Evolutionary conservation across 495 filamentous ascomycete species (phyloP).

Genomic region (Talaromyces trachyspermus): DNA sequence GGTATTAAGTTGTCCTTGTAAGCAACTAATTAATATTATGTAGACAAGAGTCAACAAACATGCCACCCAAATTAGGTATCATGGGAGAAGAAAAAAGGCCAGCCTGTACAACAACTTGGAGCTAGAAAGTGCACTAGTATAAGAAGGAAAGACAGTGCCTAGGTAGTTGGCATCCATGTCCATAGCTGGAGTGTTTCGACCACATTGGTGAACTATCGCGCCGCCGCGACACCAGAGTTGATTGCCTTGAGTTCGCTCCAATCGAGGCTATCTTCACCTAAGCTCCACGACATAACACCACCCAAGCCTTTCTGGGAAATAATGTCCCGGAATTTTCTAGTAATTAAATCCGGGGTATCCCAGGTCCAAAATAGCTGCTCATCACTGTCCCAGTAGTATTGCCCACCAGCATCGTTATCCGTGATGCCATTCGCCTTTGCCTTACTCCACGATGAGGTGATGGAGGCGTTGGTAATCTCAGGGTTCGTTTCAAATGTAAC

Average conservation of each 20-base stretch:
- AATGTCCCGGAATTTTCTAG: constrained; percentile 55
- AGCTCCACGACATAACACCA: constrained; percentile 65
- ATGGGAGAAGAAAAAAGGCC: too few relatives aligned
- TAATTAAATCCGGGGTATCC: constrained; percentile 57
- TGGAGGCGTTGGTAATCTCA: constrained; percentile 10
- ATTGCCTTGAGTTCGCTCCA: constrained; percentile 55
- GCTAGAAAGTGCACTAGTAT: too few relatives aligned
- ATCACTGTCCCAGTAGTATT: constrained; percentile 59
- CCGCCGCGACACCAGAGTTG: constrained; percentile 33
- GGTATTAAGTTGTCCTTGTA: too few relatives aligned
- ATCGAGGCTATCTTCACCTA: constrained; percentile 58
- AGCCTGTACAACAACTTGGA: too few relatives aligned
- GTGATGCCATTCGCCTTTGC: constrained; percentile 48
- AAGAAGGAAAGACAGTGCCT: too few relatives aligned
- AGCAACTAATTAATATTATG: too few relatives aligned
- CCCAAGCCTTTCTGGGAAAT: constrained; percentile 52
- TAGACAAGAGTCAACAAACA: too few relatives aligned
- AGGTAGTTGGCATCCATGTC: too few relatives aligned
- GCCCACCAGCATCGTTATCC: constrained; percentile 53
- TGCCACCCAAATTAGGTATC: too few relatives aligned
- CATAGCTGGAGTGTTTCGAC: too few relatives aligned
- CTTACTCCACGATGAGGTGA: constrained; percentile 34
- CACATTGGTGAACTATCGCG: neutral
- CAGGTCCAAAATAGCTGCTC: constrained; percentile 67
- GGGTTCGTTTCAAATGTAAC: constrained; percentile 40